A percentile compares a stretch with the other conserved stretches of the same genome.
These are phyloP conservation scores for Penicillium angulare DNA, from an alignment of 495 filamentous ascomycete genomes.

Conservation along the genomic window DNA sequence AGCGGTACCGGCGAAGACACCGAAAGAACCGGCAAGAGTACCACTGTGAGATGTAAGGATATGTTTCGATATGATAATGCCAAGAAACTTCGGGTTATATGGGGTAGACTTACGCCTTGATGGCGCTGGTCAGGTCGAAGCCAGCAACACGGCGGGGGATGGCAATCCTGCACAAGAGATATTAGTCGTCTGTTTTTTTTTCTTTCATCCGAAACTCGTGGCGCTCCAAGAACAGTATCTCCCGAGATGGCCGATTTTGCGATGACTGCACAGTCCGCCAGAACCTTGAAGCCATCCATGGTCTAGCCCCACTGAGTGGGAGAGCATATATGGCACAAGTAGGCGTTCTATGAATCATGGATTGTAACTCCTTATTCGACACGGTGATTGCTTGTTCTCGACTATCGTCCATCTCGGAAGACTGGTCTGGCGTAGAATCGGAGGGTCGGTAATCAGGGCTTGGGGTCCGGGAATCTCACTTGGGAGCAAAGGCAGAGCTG, in stretches of 20 bases:
- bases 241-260: not conserved
- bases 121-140: constrained; percentile 40
- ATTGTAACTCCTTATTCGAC: not conserved
- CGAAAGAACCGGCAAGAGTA: constrained; percentile 55
- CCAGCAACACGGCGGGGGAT: constrained; percentile 49
- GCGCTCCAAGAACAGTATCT: not conserved
- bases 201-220: too few species aligned
- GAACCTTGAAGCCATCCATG: not conserved
- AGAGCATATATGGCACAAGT: too few species aligned
- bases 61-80: not conserved
- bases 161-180: constrained; percentile 45
- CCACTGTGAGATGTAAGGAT: constrained; percentile 40
- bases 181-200: constrained; percentile 18
- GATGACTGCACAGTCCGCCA: not conserved
- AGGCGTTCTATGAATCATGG: too few species aligned
- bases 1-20: constrained; percentile 58
- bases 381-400: not conserved
- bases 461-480: constrained; percentile 34
- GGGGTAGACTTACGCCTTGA: constrained; percentile 48
- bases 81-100: not conserved
- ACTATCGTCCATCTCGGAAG: not conserved
- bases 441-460: not conserved
- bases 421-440: not conserved
- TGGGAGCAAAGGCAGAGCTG: constrained; percentile 40
- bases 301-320: not conserved